These are phyloP conservation scores for Penicillium riverlandense DNA, from an alignment of 495 filamentous ascomycete species.

Conservation along the genomic window DNA sequence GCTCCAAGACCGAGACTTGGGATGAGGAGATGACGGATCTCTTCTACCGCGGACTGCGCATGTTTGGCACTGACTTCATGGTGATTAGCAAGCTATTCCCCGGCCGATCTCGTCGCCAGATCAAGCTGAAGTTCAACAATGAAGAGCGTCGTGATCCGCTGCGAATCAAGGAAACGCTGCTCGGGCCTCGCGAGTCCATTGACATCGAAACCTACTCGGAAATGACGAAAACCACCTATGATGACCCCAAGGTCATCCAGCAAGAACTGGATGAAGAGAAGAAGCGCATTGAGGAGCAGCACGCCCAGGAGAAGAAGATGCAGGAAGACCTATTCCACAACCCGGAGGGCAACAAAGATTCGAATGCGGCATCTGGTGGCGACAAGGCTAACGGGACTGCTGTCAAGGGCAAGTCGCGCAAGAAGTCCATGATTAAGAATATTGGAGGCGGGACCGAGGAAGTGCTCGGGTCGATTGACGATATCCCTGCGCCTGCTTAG, in stretches of 20 bases:
- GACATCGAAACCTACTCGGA: constrained; percentile 62
- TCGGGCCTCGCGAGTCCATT: constrained; percentile 50
- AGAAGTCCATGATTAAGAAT: constrained; percentile 24
- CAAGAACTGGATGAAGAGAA: constrained; percentile 68
- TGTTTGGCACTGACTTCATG: constrained; percentile 91
- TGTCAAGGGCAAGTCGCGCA: constrained; percentile 27
- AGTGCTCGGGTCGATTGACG: constrained; percentile 33
- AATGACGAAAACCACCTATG: constrained; percentile 49
- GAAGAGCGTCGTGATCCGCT: constrained; percentile 75
- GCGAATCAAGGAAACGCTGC: constrained; percentile 61
- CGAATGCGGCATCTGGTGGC: constrained; percentile 23
- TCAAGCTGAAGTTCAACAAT: constrained; percentile 89
- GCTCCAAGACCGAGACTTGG: constrained; percentile 68
- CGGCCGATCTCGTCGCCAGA: constrained; percentile 62
- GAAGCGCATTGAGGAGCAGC: constrained; percentile 55
- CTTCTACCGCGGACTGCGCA: constrained; percentile 76
- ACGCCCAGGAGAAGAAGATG: constrained; percentile 51
- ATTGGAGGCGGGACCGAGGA: constrained; percentile 35
- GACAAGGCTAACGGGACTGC: constrained; percentile 30
- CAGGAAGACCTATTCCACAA: constrained; percentile 46
- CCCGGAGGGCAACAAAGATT: constrained; percentile 24
- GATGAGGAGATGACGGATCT: constrained; percentile 65
- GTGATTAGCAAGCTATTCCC: constrained; percentile 81
- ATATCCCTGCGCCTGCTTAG: constrained; percentile 16
- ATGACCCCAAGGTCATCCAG: constrained; percentile 47